These are phyloP conservation scores for Geotrichum australiense DNA, from an alignment of 1,139 yeast species.

Conservation along the genomic window DNA sequence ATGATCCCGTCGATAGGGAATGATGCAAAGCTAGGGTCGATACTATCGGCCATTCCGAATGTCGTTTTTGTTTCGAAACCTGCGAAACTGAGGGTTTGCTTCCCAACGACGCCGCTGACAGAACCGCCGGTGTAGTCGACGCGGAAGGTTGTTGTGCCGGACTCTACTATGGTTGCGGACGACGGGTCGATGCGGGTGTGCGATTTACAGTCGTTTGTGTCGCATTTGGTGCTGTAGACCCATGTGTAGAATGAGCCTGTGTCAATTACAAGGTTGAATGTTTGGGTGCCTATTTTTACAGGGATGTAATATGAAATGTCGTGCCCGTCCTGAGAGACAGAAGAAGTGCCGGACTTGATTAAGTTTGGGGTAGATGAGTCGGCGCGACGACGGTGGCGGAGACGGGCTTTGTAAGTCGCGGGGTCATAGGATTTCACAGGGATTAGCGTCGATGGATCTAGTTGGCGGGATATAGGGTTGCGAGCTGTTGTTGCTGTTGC, in stretches of 20 bases:
- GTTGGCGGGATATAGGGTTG: too few relatives aligned
- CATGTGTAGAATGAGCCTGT: slow-evolving; percentile 62
- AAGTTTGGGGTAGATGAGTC: too few relatives aligned
- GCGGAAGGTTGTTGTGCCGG: slow-evolving; percentile 35
- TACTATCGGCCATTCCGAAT: slow-evolving; percentile 49
- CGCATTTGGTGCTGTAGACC: slow-evolving; percentile 52
- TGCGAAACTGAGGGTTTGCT: slow-evolving; percentile 39
- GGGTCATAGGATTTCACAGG: too few relatives aligned
- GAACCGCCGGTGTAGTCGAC: slow-evolving; percentile 51
- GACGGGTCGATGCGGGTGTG: slow-evolving; percentile 33
- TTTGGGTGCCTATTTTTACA: slow-evolving; percentile 25
- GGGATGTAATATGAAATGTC: slow-evolving; percentile 31
- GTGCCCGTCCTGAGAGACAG: slow-evolving; percentile 26
- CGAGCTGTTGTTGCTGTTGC: too few relatives aligned
- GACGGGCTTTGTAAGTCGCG: too few relatives aligned
- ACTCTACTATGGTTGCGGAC: slow-evolving; percentile 24
- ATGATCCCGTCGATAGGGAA: slow-evolving; percentile 55
- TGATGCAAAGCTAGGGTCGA: slow-evolving; percentile 47
- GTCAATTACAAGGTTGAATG: slow-evolving; percentile 50
- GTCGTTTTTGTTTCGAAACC: slow-evolving; percentile 41
- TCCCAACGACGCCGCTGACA: slow-evolving; percentile 45
- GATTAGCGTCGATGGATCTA: too few relatives aligned
- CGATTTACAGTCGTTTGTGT: slow-evolving; percentile 40
- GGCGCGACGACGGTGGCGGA: too few relatives aligned
- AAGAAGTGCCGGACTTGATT: slow-evolving; percentile 23